phyloP scores from a whole-genome alignment of 73 alveolate genomes.

The Paraurostyla sp. region DNA sequence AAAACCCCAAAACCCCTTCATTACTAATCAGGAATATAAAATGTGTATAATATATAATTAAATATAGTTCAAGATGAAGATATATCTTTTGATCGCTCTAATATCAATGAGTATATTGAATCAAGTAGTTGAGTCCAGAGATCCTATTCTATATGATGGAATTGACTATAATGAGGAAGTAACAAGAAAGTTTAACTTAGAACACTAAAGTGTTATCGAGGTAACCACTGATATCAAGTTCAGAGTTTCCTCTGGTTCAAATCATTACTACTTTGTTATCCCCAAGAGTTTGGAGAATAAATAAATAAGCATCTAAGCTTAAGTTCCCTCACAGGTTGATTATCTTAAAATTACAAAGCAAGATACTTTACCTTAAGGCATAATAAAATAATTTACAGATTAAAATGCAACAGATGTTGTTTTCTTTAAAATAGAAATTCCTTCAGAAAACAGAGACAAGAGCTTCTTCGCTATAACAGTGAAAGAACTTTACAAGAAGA shows the following conservation, averaged over 20 bases:
- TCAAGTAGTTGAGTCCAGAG: no score
- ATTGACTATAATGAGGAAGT: conserved; percentile 30
- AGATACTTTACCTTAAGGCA: not conserved
- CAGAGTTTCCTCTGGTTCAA: not conserved
- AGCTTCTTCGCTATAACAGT: not conserved
- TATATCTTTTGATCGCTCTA: conserved; percentile 24
- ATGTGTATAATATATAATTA: not conserved
- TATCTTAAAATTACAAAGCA: not conserved
- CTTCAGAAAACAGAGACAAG: not conserved
- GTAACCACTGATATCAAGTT: conserved; percentile 14
- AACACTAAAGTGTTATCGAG: not conserved
- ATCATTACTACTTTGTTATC: conserved; percentile 21
- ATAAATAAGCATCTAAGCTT: not conserved
- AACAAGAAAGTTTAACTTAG: conserved; percentile 25
- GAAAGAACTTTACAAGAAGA: conserved; percentile 43
- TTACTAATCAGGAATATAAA: no score
- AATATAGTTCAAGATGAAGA: conserved; percentile 26
- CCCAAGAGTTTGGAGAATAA: conserved; percentile 25
- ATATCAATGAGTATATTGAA: not conserved
- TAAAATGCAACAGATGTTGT: conserved; percentile 20
- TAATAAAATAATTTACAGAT: not conserved
- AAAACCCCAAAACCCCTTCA: no score
- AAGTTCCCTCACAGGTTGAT: not conserved
- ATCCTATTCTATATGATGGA: not conserved
- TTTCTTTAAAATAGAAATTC: not conserved